Percentiles rank a stretch among this genome's conserved stretches.
phyloP scores from a whole-genome alignment of 164 flowering plant genomes.

The Liquidambar formosana region DNA sequence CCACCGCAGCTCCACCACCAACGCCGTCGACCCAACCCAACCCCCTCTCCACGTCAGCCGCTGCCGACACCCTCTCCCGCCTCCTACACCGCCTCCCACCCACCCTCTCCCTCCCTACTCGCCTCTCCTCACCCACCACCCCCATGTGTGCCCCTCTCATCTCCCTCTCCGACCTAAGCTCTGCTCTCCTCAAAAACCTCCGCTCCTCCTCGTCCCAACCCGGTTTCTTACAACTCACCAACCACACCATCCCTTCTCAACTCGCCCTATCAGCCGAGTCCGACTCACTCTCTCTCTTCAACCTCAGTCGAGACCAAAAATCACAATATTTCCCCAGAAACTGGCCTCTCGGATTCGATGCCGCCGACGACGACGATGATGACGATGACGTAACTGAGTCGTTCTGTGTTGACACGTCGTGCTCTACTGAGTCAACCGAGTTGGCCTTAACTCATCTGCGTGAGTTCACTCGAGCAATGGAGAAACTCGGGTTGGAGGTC shows the following conservation, averaged over 20 bases:
- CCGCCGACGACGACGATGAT: conserved; percentile 30
- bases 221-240: conserved; percentile 68
- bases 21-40: conserved; percentile 56
- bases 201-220: conserved; percentile 27
- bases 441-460: conserved; percentile 31
- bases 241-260: conserved; percentile 43
- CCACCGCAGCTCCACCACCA: conserved; percentile 83
- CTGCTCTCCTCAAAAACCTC: conserved; percentile 4
- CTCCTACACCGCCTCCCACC: conserved; percentile 76
- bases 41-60: conserved; percentile 29
- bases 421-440: conserved; percentile 35
- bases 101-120: conserved; percentile 57
- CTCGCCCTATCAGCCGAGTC: conserved; percentile 65
- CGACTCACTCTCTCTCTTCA: conserved; percentile 52
- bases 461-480: conserved; percentile 50
- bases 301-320: conserved; percentile 43
- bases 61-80: conserved; percentile 50
- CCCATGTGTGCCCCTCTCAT: conserved; percentile 34
- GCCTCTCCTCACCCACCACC: conserved; percentile 35
- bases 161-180: conserved; percentile 32
- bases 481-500: conserved; percentile 51
- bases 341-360: conserved; percentile 68
- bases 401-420: conserved; percentile 50
- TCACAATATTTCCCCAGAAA: conserved; percentile 35
- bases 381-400: conserved; percentile 36